These are phyloP conservation scores for Posidonia oceanica DNA, from an alignment of 116 monocot species.

Conservation along the genomic window DNA sequence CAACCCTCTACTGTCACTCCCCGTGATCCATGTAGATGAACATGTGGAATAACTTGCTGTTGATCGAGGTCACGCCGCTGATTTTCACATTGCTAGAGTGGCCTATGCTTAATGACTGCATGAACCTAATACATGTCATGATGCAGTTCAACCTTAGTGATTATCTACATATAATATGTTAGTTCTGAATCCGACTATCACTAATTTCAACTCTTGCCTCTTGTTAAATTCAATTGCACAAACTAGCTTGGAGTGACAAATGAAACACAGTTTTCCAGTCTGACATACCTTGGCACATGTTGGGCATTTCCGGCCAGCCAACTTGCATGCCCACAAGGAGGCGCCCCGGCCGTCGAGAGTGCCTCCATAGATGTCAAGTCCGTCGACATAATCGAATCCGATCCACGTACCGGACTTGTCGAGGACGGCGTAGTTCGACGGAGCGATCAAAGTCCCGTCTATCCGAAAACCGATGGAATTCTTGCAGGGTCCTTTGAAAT, in stretches of 20 bases:
- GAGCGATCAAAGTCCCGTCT: slow-evolving; percentile 14
- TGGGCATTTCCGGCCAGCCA: slow-evolving; percentile 2
- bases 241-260: too few relatives aligned
- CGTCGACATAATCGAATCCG: slow-evolving; percentile 6
- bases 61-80: slow-evolving; percentile 26
- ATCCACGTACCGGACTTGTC: slow-evolving; percentile 5
- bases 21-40: slow-evolving; percentile 16
- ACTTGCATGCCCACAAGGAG: slow-evolving; percentile 8
- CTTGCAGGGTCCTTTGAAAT: slow-evolving; percentile 15
- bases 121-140: background rate
- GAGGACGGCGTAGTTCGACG: background rate
- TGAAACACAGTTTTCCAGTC: too few relatives aligned
- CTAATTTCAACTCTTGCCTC: too few relatives aligned
- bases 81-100: slow-evolving; percentile 27
- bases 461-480: slow-evolving; percentile 2
- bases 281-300: background rate
- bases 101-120: slow-evolving; percentile 25
- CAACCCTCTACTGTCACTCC: slow-evolving; percentile 18
- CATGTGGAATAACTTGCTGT: slow-evolving; percentile 40
- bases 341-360: slow-evolving; percentile 1
- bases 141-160: too few relatives aligned
- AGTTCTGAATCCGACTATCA: too few relatives aligned
- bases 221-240: too few relatives aligned
- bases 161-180: too few relatives aligned
- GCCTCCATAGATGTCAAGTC: background rate